These are phyloP conservation scores for Simmondsia chinensis DNA, from an alignment of 148 eudicot genomes.

Conservation along the genomic window DNA sequence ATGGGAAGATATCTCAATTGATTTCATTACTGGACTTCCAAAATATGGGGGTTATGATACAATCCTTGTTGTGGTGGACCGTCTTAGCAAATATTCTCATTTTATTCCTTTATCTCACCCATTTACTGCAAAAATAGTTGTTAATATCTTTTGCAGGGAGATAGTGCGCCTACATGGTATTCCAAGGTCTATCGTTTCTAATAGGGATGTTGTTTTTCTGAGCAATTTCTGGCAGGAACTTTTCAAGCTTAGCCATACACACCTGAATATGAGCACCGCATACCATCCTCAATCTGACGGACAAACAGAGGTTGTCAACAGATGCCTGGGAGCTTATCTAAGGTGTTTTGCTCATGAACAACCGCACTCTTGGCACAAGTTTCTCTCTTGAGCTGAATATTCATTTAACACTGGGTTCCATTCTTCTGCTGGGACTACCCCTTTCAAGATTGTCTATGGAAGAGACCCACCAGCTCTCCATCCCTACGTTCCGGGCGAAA, in stretches of 20 bases:
- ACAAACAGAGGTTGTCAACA: too few species aligned
- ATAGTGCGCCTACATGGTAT: slow-evolving; percentile 1
- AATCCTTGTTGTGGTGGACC: slow-evolving; percentile 6
- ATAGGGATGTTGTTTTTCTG: not conserved
- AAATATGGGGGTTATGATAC: not conserved
- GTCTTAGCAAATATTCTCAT: slow-evolving; percentile 1
- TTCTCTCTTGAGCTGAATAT: slow-evolving; percentile 2
- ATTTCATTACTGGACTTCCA: not conserved
- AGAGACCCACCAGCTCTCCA: slow-evolving; percentile 2
- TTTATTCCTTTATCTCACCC: slow-evolving; percentile 5
- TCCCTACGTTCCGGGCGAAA: not conserved
- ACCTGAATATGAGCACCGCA: not conserved
- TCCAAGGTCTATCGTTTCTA: not conserved
- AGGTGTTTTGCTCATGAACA: slow-evolving; percentile 9
- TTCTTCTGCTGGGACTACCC: slow-evolving; percentile 3
- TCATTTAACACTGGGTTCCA: slow-evolving; percentile 4
- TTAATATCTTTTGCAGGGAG: not conserved
- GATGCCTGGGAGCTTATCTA: not conserved
- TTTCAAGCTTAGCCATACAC: not conserved
- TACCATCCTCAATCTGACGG: too few species aligned
- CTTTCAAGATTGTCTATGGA: slow-evolving; percentile 2
- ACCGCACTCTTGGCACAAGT: not conserved
- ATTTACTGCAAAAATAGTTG: slow-evolving; percentile 1
- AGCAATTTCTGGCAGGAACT: not conserved
- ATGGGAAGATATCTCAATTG: slow-evolving; percentile 1